Evolutionary conservation across 225 moss, liverwort and hornwort genomes (phyloP).

Genomic region (Bryoerythrophyllum caledonicum): DNA sequence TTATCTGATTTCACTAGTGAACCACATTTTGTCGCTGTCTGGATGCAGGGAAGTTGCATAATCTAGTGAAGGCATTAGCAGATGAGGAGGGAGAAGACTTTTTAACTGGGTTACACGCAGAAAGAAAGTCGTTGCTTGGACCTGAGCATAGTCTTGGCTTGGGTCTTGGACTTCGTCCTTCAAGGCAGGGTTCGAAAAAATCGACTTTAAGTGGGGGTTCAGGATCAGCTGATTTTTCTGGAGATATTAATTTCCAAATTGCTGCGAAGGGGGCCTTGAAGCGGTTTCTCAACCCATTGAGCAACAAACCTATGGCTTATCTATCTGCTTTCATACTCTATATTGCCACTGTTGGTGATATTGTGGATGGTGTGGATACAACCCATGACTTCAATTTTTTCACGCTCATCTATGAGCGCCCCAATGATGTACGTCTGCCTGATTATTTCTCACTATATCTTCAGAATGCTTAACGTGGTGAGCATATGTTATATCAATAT

Average conservation of each 20-base stretch:
- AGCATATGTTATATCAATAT: conserved; percentile 1
- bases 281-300: conserved; percentile 84
- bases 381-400: conserved; percentile 99
- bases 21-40: conserved; percentile 18
- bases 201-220: conserved; percentile 36
- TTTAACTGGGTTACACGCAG: conserved; percentile 48
- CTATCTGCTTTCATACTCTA: conserved; percentile 98
- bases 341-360: conserved; percentile 93
- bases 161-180: conserved; percentile 75
- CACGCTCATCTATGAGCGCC: conserved; percentile 90
- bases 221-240: conserved; percentile 62
- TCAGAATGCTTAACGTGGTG: conserved; percentile 5
- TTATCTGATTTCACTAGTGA: background rate
- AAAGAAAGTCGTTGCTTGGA: conserved; percentile 66
- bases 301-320: conserved; percentile 88
- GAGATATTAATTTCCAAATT: conserved; percentile 55
- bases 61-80: conserved; percentile 91
- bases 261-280: conserved; percentile 66
- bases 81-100: conserved; percentile 93
- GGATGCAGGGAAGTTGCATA: conserved; percentile 93
- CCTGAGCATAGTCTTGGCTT: conserved; percentile 84
- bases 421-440: conserved; percentile 81
- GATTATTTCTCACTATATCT: background rate
- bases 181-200: conserved; percentile 45
- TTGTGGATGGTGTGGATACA: conserved; percentile 98